Base-by-base conservation (phyloP, 2,329 filamentous ascomycete species). In the Pseudocercospora macadamiae region DNA sequence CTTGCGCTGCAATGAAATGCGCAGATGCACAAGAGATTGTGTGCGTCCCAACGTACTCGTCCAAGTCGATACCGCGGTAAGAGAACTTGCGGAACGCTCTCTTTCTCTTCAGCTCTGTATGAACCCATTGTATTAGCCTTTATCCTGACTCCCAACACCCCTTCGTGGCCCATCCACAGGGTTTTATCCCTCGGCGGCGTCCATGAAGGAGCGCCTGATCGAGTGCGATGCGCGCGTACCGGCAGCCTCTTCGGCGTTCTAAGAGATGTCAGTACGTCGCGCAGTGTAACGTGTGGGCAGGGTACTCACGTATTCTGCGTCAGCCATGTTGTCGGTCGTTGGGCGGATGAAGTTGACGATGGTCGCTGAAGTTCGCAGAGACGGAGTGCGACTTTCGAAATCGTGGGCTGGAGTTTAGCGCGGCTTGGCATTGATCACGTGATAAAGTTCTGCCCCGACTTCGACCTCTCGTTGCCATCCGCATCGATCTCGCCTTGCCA, bases 11-110 rank as follows among this genome's bases (percentile, higher is more conserved):
- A 19, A 21, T 44, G 53, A 18, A 19, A 32, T 32, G 45, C 51
- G 39, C 23, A 45, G 39, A 44, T 49, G 51, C 62, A 19, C 18
- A 30, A 21, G 26, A 16, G 19, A 21, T 32, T 54, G 49, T 37
- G 32, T 55, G 44, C 47, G 26, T 53, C 44, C 44, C 52, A 67
- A 84, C 92, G 77, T 93, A 97, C 93, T 96, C 91, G 81, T 99
- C 95, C 81, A 99, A 93, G 82, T 99, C 95, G 82, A 99, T 91
- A 78, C 95, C 95, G 79, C 95, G 91, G 91, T 97, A 99, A 73
- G 93, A 95, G 81, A 97, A 99, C 89, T 97, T 99, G 85, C 92
- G 90, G 90, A 97, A 97, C 74, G 92, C 85, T 93, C 95, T 96
- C 86, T 89, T 96, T 87, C 91, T 96, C 92, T 97, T 99, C 83